phyloP scores from a whole-genome alignment of 78 protist genomes.

The Chrysochromulina parva region DNA sequence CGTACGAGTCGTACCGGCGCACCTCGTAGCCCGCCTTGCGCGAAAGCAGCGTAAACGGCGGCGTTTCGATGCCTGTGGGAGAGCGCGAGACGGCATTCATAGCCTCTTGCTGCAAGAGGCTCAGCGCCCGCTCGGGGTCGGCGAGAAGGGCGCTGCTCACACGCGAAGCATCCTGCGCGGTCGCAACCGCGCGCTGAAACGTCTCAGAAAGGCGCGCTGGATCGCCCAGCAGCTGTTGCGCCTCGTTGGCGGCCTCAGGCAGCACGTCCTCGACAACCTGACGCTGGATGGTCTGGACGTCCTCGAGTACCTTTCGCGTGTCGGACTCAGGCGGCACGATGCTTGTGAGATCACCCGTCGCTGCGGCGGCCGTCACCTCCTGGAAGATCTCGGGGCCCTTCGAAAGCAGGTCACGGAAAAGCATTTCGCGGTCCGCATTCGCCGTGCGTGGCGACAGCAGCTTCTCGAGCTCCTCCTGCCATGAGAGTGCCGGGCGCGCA shows the following conservation, averaged over 20 bases:
- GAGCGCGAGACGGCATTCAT: background rate
- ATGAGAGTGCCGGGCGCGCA: too few species aligned
- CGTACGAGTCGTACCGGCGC: background rate
- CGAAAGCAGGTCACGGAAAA: background rate
- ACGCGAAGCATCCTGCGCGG: background rate
- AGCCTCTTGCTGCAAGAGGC: background rate
- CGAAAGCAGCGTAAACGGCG: background rate
- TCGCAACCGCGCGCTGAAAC: background rate
- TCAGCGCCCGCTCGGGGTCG: background rate
- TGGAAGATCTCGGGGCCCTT: background rate
- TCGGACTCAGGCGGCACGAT: too few species aligned
- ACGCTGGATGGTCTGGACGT: background rate
- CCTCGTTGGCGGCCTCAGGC: too few species aligned
- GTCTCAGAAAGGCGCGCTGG: background rate
- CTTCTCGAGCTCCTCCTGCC: background rate
- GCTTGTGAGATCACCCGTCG: too few species aligned
- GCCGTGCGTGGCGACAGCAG: background rate
- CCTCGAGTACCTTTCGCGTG: background rate
- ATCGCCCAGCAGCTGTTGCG: background rate
- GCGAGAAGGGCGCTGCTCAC: background rate
- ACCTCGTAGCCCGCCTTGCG: background rate
- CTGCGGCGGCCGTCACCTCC: background rate
- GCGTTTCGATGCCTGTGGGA: background rate
- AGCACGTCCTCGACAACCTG: background rate
- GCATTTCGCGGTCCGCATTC: background rate